A percentile compares a stretch with the other conserved stretches of the same genome.
phyloP scores from a whole-genome alignment of 768 basidiomycete species.

The Mycena polygramma region DNA sequence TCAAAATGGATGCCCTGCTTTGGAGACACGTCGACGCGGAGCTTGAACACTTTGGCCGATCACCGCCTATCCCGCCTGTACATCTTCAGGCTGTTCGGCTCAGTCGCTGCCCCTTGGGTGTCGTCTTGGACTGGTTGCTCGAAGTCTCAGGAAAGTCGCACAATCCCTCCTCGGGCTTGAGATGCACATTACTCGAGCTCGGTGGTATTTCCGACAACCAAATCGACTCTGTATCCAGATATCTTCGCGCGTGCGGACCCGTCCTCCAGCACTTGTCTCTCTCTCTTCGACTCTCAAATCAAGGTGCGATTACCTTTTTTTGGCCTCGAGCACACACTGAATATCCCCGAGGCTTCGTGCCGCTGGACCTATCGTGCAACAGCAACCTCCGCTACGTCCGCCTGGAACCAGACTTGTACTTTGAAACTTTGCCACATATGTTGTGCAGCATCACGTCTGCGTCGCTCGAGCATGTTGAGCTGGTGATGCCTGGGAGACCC shows the following conservation, averaged over 20 bases:
- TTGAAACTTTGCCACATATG: conserved; percentile 1
- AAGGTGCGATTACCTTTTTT: not conserved
- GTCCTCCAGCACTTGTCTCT: not conserved
- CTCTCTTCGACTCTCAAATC: not conserved
- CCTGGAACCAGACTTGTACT: conserved; percentile 13
- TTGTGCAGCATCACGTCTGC: conserved; percentile 7
- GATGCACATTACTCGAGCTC: not conserved
- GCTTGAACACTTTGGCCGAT: not conserved
- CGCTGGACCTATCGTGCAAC: conserved; percentile 2
- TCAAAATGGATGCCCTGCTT: not conserved
- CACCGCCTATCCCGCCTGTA: not conserved
- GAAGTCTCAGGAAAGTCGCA: not conserved
- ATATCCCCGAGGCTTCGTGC: too few species aligned
- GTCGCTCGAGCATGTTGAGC: conserved; percentile 7
- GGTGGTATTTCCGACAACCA: conserved; percentile 4
- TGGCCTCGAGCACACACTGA: not conserved
- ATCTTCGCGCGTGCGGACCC: not conserved
- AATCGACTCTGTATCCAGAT: not conserved
- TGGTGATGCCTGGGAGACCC: conserved; percentile 17
- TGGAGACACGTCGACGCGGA: not conserved
- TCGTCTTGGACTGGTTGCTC: conserved; percentile 7
- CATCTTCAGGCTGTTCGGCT: not conserved
- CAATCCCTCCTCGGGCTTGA: not conserved
- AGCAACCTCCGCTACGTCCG: conserved; percentile 5
- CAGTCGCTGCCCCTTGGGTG: not conserved